Evolutionary conservation across 1,284 basidiomycete genomes (phyloP), one percentile per base, ranked within the genome.

Genomic region (Ustilago crameri): DNA sequence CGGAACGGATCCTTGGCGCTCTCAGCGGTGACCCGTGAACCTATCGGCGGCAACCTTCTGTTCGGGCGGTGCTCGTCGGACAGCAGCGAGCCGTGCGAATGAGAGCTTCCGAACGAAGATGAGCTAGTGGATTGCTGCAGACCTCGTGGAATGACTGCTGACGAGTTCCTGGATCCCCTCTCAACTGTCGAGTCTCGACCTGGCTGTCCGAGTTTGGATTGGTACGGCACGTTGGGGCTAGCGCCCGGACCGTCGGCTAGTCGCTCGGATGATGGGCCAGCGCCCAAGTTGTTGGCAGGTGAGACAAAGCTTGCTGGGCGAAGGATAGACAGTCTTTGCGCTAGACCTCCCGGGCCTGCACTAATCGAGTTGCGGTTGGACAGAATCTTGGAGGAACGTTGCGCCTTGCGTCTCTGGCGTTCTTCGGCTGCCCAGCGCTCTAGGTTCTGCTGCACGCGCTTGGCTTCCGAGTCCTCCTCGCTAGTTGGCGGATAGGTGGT

Each of bases 351-450:
- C 14, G 17, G 37, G 17, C 47, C 41, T 1, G 59, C 44, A 22
- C 41, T 37, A 46, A 51, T 41, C 37, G 59, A 53, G 17, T 44
- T 47, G 38, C 61, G 62, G 18, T 60, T 57, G 24, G 62, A 34
- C 10, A 52, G 18, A 20, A 62, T 51, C 53, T 70, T 69, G 34
- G 74, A 75, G 7, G 67, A 44, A 7, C 76, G 55, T n/a, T 71
- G 68, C 9, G 76, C 76, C 46, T 78, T 78, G 20, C 76, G 66
- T 30, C 74, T 35, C 46, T 71, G 70, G 12, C 66, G 54, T 45
- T 78, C 76, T 40, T 75, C 74, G 4, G 70, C 65, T 7, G 74
- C 76, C 76, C 76, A 78, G 3, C 76, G 66, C 35, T 76, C 76
- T 15, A 78, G 44, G 23, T 78, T 78, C 38, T 69, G 57, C 43